A percentile compares a stretch with the other conserved stretches of the same genome.
These are phyloP conservation scores for Pleurotus citrinopileatus DNA, from an alignment of 768 basidiomycete genomes.

Conservation along the genomic window DNA sequence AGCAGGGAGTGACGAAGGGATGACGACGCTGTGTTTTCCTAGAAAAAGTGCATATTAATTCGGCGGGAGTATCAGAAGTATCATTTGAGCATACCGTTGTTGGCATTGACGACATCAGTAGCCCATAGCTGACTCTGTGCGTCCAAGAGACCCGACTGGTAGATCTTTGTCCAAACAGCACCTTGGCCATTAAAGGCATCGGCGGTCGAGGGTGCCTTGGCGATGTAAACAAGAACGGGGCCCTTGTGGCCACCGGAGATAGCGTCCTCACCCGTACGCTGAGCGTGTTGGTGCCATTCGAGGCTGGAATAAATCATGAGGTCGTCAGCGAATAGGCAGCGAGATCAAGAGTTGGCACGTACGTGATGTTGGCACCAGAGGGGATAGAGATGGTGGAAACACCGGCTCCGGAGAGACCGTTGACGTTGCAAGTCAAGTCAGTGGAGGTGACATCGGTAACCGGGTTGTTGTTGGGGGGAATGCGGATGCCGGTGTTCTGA, in stretches of 20 bases:
- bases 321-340: not conserved
- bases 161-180: conserved; percentile 53
- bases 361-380: conserved; percentile 43
- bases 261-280: conserved; percentile 50
- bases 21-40: conserved; percentile 41
- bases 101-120: conserved; percentile 47
- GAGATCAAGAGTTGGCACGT: conserved; percentile 3
- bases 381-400: conserved; percentile 38
- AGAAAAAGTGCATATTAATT: not conserved
- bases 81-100: conserved; percentile 26
- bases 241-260: conserved; percentile 52
- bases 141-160: conserved; percentile 43
- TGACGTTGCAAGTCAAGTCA: conserved; percentile 52
- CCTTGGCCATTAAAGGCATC: conserved; percentile 46
- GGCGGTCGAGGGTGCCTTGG: conserved; percentile 44
- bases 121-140: conserved; percentile 40
- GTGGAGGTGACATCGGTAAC: conserved; percentile 53
- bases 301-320: conserved; percentile 28
- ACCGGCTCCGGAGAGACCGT: conserved; percentile 38
- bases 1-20: conserved; percentile 45
- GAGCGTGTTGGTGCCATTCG: conserved; percentile 55
- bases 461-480: conserved; percentile 52
- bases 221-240: conserved; percentile 47
- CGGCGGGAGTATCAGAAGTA: not conserved
- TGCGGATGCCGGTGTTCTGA: conserved; percentile 40